Conservation (phyloP, 176 grass and related monocot species). For the Oryza glaberrima region DNA sequence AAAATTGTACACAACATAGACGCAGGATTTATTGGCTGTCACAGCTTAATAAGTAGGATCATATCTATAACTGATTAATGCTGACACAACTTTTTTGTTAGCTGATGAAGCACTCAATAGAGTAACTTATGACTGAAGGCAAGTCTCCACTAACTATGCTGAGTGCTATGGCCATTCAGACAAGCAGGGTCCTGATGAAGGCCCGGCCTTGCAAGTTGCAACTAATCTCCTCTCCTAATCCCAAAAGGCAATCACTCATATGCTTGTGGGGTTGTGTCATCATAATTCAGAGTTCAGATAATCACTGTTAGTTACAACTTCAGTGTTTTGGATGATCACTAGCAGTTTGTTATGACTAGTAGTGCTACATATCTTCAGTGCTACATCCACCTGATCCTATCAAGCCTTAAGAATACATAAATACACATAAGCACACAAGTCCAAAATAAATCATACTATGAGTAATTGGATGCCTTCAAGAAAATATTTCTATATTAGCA, state of each 20-base stretch:
- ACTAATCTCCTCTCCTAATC: neutral
- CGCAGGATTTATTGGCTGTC: neutral
- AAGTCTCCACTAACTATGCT: neutral
- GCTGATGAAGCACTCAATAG: neutral
- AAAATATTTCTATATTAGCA: neutral
- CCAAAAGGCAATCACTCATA: neutral
- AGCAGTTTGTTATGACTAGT: neutral
- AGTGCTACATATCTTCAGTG: neutral
- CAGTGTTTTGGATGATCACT: neutral
- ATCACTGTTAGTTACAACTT: neutral
- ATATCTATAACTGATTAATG: neutral
- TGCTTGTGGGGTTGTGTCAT: neutral
- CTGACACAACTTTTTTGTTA: constrained; percentile 12
- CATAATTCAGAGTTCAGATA: neutral
- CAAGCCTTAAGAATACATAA: neutral
- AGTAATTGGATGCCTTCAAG: neutral
- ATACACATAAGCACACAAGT: neutral
- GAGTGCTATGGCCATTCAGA: neutral
- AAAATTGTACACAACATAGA: neutral
- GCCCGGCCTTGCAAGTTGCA: neutral
- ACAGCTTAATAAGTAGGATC: neutral
- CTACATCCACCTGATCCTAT: neutral
- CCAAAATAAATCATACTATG: neutral
- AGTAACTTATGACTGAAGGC: neutral
- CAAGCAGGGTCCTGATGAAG: neutral